Evolutionary conservation across 1,284 basidiomycete species (phyloP), one percentile per base, ranked within the genome.

Genomic region (Cutaneotrichosporon cavernicola): DNA sequence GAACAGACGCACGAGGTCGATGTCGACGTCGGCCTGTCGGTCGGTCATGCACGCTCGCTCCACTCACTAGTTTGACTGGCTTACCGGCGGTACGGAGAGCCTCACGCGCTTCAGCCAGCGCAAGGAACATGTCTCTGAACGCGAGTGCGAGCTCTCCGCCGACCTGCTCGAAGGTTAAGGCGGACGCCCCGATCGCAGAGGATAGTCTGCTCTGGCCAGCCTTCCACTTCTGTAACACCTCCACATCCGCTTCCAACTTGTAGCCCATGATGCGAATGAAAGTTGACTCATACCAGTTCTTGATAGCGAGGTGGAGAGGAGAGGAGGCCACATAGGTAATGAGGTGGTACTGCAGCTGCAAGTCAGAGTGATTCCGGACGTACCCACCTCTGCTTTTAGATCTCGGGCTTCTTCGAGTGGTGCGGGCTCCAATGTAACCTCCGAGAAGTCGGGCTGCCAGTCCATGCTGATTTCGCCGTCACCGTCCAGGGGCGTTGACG

Each of bases 291-390:
- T 61, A 22, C 49, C 60, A 60, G 47, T 56, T 55, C 13, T 30
- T 31, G 31, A 50, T 21, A 3, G 38, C 46, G 31, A 61, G 40
- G 43, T 72, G 69, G 26, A 73, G 60, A 1, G 66, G 49, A 2
- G 71, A 73, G 9, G 68, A 46, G 1, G 69, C 56, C 9, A 65
- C 53, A 58, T 77, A 70, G 36, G 70, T 72, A 56, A 77, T 67
- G 1, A 79, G 56, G 55, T 77, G 74, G 58, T 75, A 71, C n/a
- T 73, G 59, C 0, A 79, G 64, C 76, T 78, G 51, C 13, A 4
- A 11, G 40, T 56, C 47, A 50, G 32, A 8, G 7, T 10, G 1
- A 1, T 2, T 16, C 11, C 1, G 8, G 18, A 10, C 31, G 26
- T 4, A 51, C 69, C 64, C 61, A 73, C 73, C 66, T 72, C 72